Evolutionary conservation across 805 yeast genomes (phyloP), one percentile per base, ranked within the genome.

Genomic region (Starmerella riodocensis): DNA sequence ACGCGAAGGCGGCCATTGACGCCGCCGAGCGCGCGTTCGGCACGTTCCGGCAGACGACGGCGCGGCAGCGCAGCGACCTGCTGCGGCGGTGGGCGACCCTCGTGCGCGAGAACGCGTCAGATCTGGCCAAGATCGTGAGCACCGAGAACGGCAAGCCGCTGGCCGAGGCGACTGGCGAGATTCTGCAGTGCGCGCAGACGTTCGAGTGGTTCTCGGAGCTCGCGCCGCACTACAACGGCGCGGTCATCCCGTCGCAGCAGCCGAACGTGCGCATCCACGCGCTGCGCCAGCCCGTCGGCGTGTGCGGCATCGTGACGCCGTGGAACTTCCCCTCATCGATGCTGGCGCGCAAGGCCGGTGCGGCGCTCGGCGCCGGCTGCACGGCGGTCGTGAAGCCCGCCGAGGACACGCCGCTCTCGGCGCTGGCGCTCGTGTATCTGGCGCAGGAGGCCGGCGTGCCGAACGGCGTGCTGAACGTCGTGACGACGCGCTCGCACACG

Each of bases 201-300:
- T 79, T 82, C 57, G 85, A 83, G 54, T 86, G 96, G 95, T 86
- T 75, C 55, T 67, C 93, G 24, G 91, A 79, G 57, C 53, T 53
- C 36, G 88, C 88, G 6, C 80, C 84, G 29, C 68, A 84, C 50
- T 58, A 71, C 21, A 62, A 72, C 39, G 91, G 88, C n/a, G 77
- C 75, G 46, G 61, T 68, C 14, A 72, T 79, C 39, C 69, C 70
- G n/a, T 70, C 83, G 2, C 63, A 69, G 37, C 63, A 61, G 43
- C 56, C 69, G 1, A 48, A 61, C 20, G 53, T 56, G 34, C 65
- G 76, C 43, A 73, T 79, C 43, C 49, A 76, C 39, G 65, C 83
- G 4, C 49, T 73, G 43, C 70, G 73, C 50, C 84, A 78, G 55
- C 88, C 93, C n/a, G 64, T 80, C 35, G 93, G 93, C 6, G 85